Conservation (phyloP, 306 rosid genomes). For the Cucumis melo region DNA sequence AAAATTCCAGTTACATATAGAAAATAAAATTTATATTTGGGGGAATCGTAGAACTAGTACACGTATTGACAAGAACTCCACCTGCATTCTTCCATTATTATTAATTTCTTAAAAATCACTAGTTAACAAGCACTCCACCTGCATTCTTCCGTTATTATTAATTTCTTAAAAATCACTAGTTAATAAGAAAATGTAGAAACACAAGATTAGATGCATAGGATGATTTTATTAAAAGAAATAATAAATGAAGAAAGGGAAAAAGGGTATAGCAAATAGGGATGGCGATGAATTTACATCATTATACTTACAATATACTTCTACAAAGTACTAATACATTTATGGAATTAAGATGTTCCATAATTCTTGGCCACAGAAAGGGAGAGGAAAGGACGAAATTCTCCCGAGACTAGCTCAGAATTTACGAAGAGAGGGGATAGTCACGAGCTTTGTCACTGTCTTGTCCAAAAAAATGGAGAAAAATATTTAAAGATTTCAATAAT, state of each 20-base stretch:
- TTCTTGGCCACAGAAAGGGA: not conserved
- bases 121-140: not conserved
- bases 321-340: not conserved
- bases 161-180: not conserved
- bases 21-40: not conserved
- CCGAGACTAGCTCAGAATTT: constrained; percentile 1
- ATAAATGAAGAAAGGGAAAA: not conserved
- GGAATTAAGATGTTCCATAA: not conserved
- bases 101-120: not conserved
- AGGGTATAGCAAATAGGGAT: not conserved
- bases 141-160: not conserved
- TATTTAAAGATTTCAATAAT: constrained; percentile 26
- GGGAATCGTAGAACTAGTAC: not conserved
- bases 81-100: not conserved
- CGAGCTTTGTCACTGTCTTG: constrained; percentile 71
- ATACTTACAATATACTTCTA: not conserved
- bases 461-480: constrained; percentile 18
- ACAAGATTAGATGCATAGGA: not conserved
- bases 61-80: not conserved
- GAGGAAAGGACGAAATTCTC: constrained; percentile 3
- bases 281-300: not conserved
- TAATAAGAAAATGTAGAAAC: no score
- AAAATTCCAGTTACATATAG: not conserved
- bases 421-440: constrained; percentile 41
- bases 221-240: not conserved